Base-by-base conservation (phyloP, 2,329 filamentous ascomycete genomes). In the Cercospora sp. region DNA sequence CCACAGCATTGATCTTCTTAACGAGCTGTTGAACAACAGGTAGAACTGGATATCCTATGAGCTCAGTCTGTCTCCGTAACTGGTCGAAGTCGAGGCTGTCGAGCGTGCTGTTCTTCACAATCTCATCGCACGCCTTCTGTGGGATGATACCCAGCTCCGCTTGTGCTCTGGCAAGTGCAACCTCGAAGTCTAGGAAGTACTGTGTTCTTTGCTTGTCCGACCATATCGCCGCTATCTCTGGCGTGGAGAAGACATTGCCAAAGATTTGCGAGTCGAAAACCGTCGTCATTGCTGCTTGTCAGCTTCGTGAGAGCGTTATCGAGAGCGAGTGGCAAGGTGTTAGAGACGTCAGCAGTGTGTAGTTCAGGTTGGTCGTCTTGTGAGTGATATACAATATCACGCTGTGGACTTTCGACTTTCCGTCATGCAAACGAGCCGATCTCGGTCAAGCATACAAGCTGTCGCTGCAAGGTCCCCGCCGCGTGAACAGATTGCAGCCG, bases 111-210 rank as follows among this genome's bases (percentile, higher is more conserved):
- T 74, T 68, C 65, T 74, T 74, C 21, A 71, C 69, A 30, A 77
- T 77, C 55, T 74, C 71, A 30, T 75, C 68, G 13, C 72, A 74
- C 3, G 75, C 76, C 40, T 74, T 71, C 34, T 72, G 70, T 10
- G 76, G 76, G 32, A 77, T 77, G 66, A 77, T 75, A 30, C 71
- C 74, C 16, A 77, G 66, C 57, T 69, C 61, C 12, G 75, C 75
- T 64, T 77, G 76, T 10, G 71, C 72, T 66, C 65, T 72, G 18
- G 76, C 75, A 3, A 78, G 69, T 2, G 72, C 73, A 16, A 73
- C 73, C 68, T 78, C 76, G 49, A 78, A 77, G 24, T 72, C 63
- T 9, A 78, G 70, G 59, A 72, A 78, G 64, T 77, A 76, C 13
- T 59, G 55, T 24, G 74, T 76, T 57, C 75, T 68, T 40, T 72